Base-by-base conservation (phyloP, 441 rosid species). In the Pelargonium australe region DNA sequence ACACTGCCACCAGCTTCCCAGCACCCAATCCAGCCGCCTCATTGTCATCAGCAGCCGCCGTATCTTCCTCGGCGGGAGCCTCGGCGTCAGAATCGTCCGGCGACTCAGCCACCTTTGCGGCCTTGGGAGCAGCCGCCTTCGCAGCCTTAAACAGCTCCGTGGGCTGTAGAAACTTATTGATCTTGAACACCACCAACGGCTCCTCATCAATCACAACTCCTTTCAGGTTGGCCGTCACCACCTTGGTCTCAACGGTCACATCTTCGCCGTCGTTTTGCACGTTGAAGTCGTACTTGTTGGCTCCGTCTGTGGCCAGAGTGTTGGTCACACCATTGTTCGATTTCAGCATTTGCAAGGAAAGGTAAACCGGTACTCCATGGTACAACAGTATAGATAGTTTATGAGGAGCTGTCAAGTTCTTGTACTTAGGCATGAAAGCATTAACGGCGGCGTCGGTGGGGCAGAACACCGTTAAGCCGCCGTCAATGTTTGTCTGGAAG, bases 401-500 rank as follows among this genome's bases (percentile, higher is more conserved):
- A 63, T 82, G 81, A 1, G 93, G 66, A 0, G 79, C 69, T 0
- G 90, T 84, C 4, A 87, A 72, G 31, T 85, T 79, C 78, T 87
- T 86, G 77, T 80, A 83, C 63, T 75, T 82, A 0, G 90, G 84
- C 85, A 78, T 76, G 80, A 86, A 87, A 0, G 73, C 77, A 11
- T 60, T 75, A n/a, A 85, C 61, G 0, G 76, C 86, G 13, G 57
- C 16, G 69, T 87, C 90, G 14, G 87, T 69, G 2, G 89, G 83
- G 65, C 92, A 87, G 57, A 87, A 87, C 47, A 87, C 87, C 23
- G 92, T 84, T 45, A 87, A 72, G 3, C 92, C 92, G 8, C 87
- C 89, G 63, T 87, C 87, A 2, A 84, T 76, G 62, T 80, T 86
- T 6, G 84, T 82, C 17, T 84, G 84, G 45, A 83, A 87, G 20